A percentile compares a stretch with the other conserved stretches of the same genome.
Evolutionary conservation across 441 rosid species (phyloP).

Genomic region (Erodium texanum): DNA sequence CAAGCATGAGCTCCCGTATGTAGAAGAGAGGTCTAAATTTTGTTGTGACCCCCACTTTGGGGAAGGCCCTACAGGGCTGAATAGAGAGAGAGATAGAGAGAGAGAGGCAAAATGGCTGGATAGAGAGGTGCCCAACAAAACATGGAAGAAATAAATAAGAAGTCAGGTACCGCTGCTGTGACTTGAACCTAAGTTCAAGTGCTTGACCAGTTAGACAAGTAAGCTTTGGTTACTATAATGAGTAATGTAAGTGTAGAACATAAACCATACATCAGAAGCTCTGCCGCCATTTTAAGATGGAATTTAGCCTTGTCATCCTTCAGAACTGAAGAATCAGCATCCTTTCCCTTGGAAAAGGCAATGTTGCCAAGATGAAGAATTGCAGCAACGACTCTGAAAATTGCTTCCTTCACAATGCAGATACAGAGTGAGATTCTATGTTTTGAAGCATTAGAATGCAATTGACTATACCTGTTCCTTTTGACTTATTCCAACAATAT

Average conservation of each 20-base stretch:
- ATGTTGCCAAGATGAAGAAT: constrained; percentile 68
- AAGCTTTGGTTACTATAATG: neutral
- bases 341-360: constrained; percentile 53
- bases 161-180: too few relatives aligned
- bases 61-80: too few relatives aligned
- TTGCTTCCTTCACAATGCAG: constrained; percentile 38
- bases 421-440: constrained; percentile 14
- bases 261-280: constrained; percentile 44
- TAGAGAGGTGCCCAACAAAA: too few relatives aligned
- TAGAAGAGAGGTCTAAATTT: too few relatives aligned
- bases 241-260: constrained; percentile 6
- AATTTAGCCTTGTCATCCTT: constrained; percentile 45
- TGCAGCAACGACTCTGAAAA: constrained; percentile 69
- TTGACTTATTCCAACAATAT: constrained; percentile 60
- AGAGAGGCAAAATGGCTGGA: too few relatives aligned
- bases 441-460: neutral
- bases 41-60: too few relatives aligned
- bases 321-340: constrained; percentile 52
- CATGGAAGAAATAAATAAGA: too few relatives aligned
- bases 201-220: too few relatives aligned
- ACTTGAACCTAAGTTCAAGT: too few relatives aligned
- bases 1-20: too few relatives aligned
- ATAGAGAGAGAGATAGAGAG: too few relatives aligned
- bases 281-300: constrained; percentile 55
- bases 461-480: constrained; percentile 43